Conservation (phyloP, 352 stramenopile species). For the Globisporangium orthogonon region DNA sequence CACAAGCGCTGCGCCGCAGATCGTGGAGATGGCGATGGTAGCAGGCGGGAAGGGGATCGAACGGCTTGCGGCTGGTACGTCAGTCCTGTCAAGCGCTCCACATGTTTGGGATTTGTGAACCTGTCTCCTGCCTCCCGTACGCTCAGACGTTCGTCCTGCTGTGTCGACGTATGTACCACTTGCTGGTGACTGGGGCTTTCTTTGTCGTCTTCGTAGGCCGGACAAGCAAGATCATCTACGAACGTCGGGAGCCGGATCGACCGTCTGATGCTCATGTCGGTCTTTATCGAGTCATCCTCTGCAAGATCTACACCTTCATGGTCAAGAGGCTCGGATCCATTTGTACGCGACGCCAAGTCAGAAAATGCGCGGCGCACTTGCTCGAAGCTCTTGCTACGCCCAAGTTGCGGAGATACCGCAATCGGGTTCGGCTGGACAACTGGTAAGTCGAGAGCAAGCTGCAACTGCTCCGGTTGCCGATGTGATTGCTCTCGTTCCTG, state of each 20-base stretch:
- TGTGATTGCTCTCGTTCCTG: background rate
- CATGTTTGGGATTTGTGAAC: background rate
- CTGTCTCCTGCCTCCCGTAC: background rate
- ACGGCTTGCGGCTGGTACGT: background rate
- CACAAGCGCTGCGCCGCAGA: slow-evolving; percentile 16
- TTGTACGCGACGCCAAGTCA: slow-evolving; percentile 2
- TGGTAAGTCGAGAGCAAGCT: background rate
- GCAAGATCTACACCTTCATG: slow-evolving; percentile 11
- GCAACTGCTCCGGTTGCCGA: background rate
- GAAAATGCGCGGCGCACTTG: slow-evolving; percentile 18
- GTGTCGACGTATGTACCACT: background rate
- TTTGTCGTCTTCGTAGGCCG: slow-evolving; percentile 43
- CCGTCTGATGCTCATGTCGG: slow-evolving; percentile 17
- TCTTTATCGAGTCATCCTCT: slow-evolving; percentile 15
- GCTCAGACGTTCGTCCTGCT: background rate
- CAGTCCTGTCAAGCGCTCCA: background rate
- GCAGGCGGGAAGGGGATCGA: slow-evolving; percentile 8
- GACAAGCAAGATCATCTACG: slow-evolving; percentile 52
- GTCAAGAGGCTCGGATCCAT: background rate
- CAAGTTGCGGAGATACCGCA: background rate
- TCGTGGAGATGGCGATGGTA: slow-evolving; percentile 13
- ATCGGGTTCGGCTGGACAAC: background rate
- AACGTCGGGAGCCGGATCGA: slow-evolving; percentile 32
- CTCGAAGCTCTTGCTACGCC: slow-evolving; percentile 21
- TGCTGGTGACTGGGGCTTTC: background rate